Evolutionary conservation across 306 rosid species (phyloP).

Genomic region (Gastrolobium bilobum): DNA sequence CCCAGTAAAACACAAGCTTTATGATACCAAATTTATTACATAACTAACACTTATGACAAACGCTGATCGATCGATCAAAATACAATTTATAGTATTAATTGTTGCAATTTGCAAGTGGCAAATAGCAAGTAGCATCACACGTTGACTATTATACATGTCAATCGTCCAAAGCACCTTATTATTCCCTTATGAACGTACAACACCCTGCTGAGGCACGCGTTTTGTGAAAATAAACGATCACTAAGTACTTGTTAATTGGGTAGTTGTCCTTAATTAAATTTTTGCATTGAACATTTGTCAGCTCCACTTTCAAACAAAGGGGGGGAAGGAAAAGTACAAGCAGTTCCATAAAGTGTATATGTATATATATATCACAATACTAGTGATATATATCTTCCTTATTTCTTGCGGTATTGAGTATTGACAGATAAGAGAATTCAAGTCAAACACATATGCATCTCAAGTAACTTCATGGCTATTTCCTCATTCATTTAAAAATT

Average conservation of each 20-base stretch:
- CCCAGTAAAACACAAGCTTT: no score
- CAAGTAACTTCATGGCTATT: conserved; percentile 44
- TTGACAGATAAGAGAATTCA: conserved; percentile 36
- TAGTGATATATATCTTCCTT: conserved; percentile 50
- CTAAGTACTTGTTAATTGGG: conserved; percentile 6
- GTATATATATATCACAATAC: conserved; percentile 30
- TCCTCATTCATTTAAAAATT: conserved; percentile 11
- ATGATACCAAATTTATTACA: no score
- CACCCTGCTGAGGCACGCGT: conserved; percentile 8
- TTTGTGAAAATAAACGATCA: neutral
- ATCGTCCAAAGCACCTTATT: neutral
- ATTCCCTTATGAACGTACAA: neutral
- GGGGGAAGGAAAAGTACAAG: conserved; percentile 29
- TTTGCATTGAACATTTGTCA: conserved; percentile 44
- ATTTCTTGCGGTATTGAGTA: conserved; percentile 28
- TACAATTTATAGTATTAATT: neutral
- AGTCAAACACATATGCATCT: conserved; percentile 47
- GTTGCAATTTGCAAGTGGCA: conserved; percentile 28
- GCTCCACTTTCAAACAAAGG: conserved; percentile 35
- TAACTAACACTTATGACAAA: no score
- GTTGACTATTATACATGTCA: conserved; percentile 41
- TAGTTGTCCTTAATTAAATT: conserved; percentile 44
- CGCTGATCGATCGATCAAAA: no score
- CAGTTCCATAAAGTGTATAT: conserved; percentile 1
- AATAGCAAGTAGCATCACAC: conserved; percentile 11